phyloP scores from a whole-genome alignment of 179 eudicot species.

The Patellifolia procumbens region DNA sequence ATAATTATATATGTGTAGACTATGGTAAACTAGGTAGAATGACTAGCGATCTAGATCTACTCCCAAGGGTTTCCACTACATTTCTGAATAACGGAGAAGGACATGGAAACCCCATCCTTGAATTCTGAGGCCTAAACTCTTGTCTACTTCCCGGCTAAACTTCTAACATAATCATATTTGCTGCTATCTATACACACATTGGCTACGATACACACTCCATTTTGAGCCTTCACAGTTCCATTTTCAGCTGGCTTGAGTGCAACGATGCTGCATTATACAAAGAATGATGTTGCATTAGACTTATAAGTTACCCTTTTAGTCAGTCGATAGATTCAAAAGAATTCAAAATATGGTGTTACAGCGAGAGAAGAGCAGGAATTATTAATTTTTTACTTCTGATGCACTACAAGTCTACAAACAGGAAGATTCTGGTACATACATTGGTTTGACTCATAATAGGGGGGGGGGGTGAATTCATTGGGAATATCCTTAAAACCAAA shows the following conservation, averaged over 20 bases:
- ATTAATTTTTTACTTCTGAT: background rate
- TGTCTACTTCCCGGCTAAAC: constrained; percentile 32
- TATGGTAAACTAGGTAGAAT: constrained; percentile 28
- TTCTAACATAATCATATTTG: constrained; percentile 36
- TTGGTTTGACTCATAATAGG: too few species aligned
- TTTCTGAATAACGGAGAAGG: constrained; percentile 33
- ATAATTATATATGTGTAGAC: constrained; percentile 29
- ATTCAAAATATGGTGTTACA: background rate
- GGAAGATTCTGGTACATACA: too few species aligned
- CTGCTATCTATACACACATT: constrained; percentile 50
- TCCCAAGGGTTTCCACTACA: constrained; percentile 30
- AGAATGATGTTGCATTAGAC: background rate
- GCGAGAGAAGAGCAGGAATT: background rate
- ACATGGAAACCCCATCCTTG: constrained; percentile 40
- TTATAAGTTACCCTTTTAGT: background rate
- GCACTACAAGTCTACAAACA: background rate
- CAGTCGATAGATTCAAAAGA: background rate
- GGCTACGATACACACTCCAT: constrained; percentile 9
- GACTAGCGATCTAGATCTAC: constrained; percentile 30
- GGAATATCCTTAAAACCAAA: too few species aligned
- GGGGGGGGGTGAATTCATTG: too few species aligned
- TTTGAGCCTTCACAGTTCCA: constrained; percentile 59
- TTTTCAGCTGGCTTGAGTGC: constrained; percentile 67
- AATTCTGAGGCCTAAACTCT: constrained; percentile 30
- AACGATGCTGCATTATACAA: constrained; percentile 52